These are phyloP conservation scores for Vachellia pachyceras DNA, from an alignment of 306 rosid genomes.

Conservation along the genomic window DNA sequence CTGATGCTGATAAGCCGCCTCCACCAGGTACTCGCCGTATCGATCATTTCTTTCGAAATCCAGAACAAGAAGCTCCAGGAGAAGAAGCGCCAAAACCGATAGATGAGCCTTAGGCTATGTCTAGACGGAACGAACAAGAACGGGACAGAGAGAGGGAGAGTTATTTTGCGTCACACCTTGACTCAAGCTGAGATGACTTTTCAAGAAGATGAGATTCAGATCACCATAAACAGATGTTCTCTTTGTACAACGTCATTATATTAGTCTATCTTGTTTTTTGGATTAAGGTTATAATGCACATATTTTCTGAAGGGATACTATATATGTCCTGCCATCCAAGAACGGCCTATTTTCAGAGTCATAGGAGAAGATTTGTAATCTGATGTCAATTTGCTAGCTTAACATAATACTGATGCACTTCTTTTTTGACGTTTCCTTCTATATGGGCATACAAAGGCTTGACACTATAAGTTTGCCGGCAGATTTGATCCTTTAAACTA, in stretches of 20 bases:
- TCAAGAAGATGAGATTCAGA: not conserved
- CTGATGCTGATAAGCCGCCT: slow-evolving; percentile 42
- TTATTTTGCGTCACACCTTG: not conserved
- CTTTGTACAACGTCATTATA: not conserved
- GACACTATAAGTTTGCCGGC: not conserved
- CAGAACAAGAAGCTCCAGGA: too few relatives aligned
- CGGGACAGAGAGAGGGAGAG: not conserved
- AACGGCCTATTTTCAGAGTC: slow-evolving; percentile 2
- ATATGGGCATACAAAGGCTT: not conserved
- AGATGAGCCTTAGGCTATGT: slow-evolving; percentile 48
- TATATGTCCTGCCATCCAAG: not conserved
- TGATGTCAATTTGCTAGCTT: not conserved
- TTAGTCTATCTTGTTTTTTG: not conserved
- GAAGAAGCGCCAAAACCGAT: slow-evolving; percentile 35
- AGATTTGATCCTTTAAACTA: not conserved
- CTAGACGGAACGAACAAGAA: not conserved
- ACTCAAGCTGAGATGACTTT: not conserved
- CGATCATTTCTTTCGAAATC: slow-evolving; percentile 66
- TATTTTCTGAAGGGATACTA: not conserved
- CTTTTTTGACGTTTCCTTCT: slow-evolving; percentile 8
- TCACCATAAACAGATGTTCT: slow-evolving; percentile 3
- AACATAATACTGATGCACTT: not conserved
- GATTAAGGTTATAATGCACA: slow-evolving; percentile 14
- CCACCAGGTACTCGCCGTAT: slow-evolving; percentile 66
- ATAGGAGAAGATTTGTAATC: not conserved